phyloP scores from a whole-genome alignment of 805 yeast genomes.

The Saccharomycopsis synnaedendra region DNA sequence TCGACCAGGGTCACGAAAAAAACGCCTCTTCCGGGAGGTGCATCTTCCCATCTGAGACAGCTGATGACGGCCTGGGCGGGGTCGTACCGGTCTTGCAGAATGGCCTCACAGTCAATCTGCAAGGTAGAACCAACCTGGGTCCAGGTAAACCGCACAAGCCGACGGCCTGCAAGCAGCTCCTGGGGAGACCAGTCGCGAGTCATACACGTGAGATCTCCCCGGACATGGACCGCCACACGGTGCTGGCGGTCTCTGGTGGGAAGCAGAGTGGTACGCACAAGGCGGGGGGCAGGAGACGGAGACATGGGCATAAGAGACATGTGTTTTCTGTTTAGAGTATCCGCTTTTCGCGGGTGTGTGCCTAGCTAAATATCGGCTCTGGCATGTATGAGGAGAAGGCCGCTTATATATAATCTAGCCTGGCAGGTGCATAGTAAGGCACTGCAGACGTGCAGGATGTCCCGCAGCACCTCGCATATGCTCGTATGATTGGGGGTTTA shows the following conservation, averaged over 20 bases:
- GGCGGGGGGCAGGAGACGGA: neutral
- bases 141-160: slow-evolving; percentile 36
- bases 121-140: slow-evolving; percentile 7
- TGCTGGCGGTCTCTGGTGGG: no score
- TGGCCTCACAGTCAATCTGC: slow-evolving; percentile 29
- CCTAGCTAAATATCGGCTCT: no score
- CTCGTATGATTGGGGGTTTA: no score
- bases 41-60: neutral
- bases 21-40: neutral
- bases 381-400: no score
- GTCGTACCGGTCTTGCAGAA: slow-evolving; percentile 25
- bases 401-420: no score
- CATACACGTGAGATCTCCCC: slow-evolving; percentile 15
- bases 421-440: no score
- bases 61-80: slow-evolving; percentile 4
- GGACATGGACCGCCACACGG: slow-evolving; percentile 1
- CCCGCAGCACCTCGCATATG: no score
- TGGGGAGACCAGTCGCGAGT: slow-evolving; percentile 33
- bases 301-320: no score
- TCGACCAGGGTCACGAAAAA: slow-evolving; percentile 56
- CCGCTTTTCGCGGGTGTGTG: no score
- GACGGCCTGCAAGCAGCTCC: slow-evolving; percentile 31
- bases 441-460: no score
- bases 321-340: no score
- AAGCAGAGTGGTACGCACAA: neutral